A percentile compares a stretch with the other conserved stretches of the same genome.
Conservation (phyloP, 257 asterid genomes). For the Rehmannia glutinosa region DNA sequence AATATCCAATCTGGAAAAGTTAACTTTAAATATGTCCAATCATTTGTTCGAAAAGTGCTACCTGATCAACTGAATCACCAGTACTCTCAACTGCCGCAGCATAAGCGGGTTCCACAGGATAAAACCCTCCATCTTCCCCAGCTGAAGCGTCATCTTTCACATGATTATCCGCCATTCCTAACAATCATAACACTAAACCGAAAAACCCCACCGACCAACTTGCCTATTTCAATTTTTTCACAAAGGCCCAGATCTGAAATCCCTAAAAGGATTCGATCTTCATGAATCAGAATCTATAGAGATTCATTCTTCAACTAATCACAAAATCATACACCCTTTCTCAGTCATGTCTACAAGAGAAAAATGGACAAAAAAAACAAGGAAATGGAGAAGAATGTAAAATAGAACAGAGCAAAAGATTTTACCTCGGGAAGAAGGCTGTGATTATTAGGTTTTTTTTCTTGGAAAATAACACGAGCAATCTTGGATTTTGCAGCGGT, state of each 20-base stretch:
- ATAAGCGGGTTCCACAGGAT: slow-evolving; percentile 23
- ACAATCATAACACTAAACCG: slow-evolving; percentile 30
- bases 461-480: slow-evolving; percentile 20
- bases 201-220: no score
- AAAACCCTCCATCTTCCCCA: slow-evolving; percentile 35
- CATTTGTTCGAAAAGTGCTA: slow-evolving; percentile 10
- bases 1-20: no score
- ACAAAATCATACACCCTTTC: slow-evolving; percentile 13
- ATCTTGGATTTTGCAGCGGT: slow-evolving; percentile 41
- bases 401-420: background rate
- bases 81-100: slow-evolving; percentile 29
- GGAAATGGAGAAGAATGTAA: background rate
- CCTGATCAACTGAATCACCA: slow-evolving; percentile 50
- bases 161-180: slow-evolving; percentile 53
- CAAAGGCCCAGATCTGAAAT: slow-evolving; percentile 48
- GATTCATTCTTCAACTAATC: slow-evolving; percentile 18
- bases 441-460: slow-evolving; percentile 25
- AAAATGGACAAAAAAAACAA: background rate
- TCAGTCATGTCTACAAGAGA: background rate
- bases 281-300: background rate
- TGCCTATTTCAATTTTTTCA: slow-evolving; percentile 11
- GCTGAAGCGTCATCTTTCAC: slow-evolving; percentile 41
- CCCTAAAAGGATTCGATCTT: slow-evolving; percentile 24
- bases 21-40: background rate
- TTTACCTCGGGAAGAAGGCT: slow-evolving; percentile 29